These are phyloP conservation scores for Solanum pennellii DNA, from an alignment of 257 asterid genomes.

Conservation along the genomic window DNA sequence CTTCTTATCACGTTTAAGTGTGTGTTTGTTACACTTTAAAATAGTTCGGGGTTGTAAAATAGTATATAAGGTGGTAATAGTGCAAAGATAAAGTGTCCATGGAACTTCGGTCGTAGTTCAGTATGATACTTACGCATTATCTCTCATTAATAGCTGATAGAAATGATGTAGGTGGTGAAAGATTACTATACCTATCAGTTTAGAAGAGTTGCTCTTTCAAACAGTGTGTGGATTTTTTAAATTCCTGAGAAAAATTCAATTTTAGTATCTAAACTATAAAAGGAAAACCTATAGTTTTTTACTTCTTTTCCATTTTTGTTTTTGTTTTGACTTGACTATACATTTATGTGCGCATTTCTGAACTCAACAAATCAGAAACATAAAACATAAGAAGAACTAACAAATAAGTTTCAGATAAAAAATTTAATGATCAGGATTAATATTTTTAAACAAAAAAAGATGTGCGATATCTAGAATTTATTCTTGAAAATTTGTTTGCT, in stretches of 20 bases:
- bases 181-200: not conserved
- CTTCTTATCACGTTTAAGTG: too few relatives aligned
- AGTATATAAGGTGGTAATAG: too few relatives aligned
- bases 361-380: not conserved
- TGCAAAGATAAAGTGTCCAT: not conserved
- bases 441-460: too few relatives aligned
- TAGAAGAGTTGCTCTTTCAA: not conserved
- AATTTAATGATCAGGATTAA: too few relatives aligned
- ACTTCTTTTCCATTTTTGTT: not conserved
- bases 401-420: not conserved
- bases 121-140: not conserved
- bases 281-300: not conserved
- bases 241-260: not conserved
- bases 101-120: not conserved
- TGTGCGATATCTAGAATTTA: too few relatives aligned
- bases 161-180: not conserved
- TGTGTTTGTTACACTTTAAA: too few relatives aligned
- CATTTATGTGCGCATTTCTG: not conserved
- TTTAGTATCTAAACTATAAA: not conserved
- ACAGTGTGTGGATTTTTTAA: not conserved
- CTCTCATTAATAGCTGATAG: not conserved
- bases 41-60: too few relatives aligned
- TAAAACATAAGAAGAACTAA: not conserved
- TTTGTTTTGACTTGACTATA: not conserved
- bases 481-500: too few relatives aligned